phyloP scores from a whole-genome alignment of 345 rosid species.

The Boechera retrofracta region DNA sequence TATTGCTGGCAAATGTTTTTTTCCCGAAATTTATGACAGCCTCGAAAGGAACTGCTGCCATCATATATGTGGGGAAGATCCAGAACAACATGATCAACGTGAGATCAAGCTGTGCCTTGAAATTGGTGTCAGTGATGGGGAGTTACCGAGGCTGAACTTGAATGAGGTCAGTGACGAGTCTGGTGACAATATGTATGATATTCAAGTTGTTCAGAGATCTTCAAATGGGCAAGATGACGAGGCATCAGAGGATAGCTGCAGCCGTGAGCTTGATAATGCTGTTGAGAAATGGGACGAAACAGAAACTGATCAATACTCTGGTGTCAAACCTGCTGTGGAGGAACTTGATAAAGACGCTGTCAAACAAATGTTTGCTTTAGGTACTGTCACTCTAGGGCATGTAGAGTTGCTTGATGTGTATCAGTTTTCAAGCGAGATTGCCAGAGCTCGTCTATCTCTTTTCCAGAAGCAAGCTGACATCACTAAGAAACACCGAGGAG shows the following conservation, averaged over 20 bases:
- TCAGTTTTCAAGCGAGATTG: slow-evolving; percentile 46
- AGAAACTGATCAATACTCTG: slow-evolving; percentile 14
- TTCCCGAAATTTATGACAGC: slow-evolving; percentile 62
- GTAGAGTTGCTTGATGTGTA: slow-evolving; percentile 55
- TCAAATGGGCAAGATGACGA: slow-evolving; percentile 23
- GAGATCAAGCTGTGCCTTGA: slow-evolving; percentile 85
- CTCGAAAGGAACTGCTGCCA: slow-evolving; percentile 48
- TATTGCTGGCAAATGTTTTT: slow-evolving; percentile 74
- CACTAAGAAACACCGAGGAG: slow-evolving; percentile 63
- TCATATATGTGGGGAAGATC: slow-evolving; percentile 43
- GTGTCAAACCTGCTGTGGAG: slow-evolving; percentile 40
- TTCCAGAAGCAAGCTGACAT: slow-evolving; percentile 80
- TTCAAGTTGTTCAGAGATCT: slow-evolving; percentile 34
- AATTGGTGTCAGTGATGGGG: slow-evolving; percentile 67
- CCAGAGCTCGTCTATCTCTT: slow-evolving; percentile 60
- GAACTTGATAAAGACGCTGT: slow-evolving; percentile 52
- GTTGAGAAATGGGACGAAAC: slow-evolving; percentile 48
- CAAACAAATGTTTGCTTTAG: slow-evolving; percentile 56
- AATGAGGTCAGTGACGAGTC: slow-evolving; percentile 68
- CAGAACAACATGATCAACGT: slow-evolving; percentile 45
- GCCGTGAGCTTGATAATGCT: slow-evolving; percentile 40
- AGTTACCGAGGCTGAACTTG: slow-evolving; percentile 51
- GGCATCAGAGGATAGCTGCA: slow-evolving; percentile 56
- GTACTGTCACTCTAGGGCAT: slow-evolving; percentile 51
- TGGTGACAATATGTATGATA: slow-evolving; percentile 48